A percentile compares a stretch with the other conserved stretches of the same genome.
phyloP scores from a whole-genome alignment of 768 basidiomycete species.

The Phallus indusiatus region DNA sequence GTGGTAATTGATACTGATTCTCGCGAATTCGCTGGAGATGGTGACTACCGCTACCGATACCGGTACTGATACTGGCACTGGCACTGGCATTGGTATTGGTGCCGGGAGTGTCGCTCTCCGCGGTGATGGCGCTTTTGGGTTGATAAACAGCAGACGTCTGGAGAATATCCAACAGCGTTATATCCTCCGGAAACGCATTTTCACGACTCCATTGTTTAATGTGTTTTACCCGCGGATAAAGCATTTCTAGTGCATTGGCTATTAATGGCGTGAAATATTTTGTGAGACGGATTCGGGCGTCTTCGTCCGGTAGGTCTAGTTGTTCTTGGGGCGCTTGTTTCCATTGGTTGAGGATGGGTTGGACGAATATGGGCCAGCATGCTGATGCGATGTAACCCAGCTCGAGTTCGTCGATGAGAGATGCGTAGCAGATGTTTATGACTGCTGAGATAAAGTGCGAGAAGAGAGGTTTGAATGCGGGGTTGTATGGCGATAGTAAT shows the following conservation, averaged over 20 bases:
- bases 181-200: slow-evolving; percentile 37
- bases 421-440: slow-evolving; percentile 52
- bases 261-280: slow-evolving; percentile 56
- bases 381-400: slow-evolving; percentile 69
- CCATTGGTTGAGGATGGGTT: slow-evolving; percentile 51
- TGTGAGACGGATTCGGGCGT: slow-evolving; percentile 56
- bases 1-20: background rate
- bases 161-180: slow-evolving; percentile 21
- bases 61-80: too few species aligned
- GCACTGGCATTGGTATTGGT: background rate
- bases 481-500: slow-evolving; percentile 35
- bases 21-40: background rate
- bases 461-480: slow-evolving; percentile 46
- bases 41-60: too few species aligned
- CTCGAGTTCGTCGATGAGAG: slow-evolving; percentile 58
- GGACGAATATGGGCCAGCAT: slow-evolving; percentile 71
- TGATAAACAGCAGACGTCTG: background rate
- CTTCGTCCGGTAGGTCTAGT: slow-evolving; percentile 37
- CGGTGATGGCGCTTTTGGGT: background rate
- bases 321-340: slow-evolving; percentile 18
- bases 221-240: slow-evolving; percentile 60
- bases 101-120: background rate
- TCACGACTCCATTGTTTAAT: slow-evolving; percentile 51
- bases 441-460: slow-evolving; percentile 51
- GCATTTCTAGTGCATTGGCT: slow-evolving; percentile 49